A percentile compares a stretch with the other conserved stretches of the same genome.
Conservation (phyloP, 1,284 basidiomycete genomes). For the Fomes fomentarius region DNA sequence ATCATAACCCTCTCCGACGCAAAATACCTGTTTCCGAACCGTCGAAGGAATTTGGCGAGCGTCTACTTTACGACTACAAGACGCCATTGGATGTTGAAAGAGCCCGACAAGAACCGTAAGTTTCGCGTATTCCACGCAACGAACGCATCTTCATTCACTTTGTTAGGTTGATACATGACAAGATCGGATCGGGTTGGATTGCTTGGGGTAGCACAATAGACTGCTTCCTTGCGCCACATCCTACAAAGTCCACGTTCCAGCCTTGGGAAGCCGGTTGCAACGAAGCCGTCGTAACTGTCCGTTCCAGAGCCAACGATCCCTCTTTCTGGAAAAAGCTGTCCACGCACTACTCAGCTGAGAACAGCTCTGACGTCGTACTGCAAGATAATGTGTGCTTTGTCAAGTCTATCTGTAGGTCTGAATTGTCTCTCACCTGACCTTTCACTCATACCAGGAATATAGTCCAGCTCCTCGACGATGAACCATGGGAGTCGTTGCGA, state of each 20-base stretch:
- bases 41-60: constrained; percentile 58
- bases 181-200: constrained; percentile 61
- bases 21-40: constrained; percentile 53
- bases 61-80: constrained; percentile 57
- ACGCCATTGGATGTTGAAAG: constrained; percentile 41
- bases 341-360: constrained; percentile 68
- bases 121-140: constrained; percentile 1
- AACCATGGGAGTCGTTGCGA: constrained; percentile 58
- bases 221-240: constrained; percentile 52
- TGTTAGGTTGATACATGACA: constrained; percentile 54
- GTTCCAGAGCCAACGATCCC: constrained; percentile 44
- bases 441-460: constrained; percentile 29
- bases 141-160: neutral
- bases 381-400: constrained; percentile 74
- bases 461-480: constrained; percentile 75
- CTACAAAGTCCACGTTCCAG: constrained; percentile 50
- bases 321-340: constrained; percentile 66
- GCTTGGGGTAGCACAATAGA: constrained; percentile 52
- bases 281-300: constrained; percentile 50
- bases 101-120: constrained; percentile 47
- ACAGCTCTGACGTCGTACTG: constrained; percentile 57
- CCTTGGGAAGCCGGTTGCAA: constrained; percentile 58
- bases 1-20: constrained; percentile 63
- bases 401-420: constrained; percentile 68
- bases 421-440: neutral